These are phyloP conservation scores for Malbranchea zuffiana DNA, from an alignment of 2,329 filamentous ascomycete species.

Conservation along the genomic window DNA sequence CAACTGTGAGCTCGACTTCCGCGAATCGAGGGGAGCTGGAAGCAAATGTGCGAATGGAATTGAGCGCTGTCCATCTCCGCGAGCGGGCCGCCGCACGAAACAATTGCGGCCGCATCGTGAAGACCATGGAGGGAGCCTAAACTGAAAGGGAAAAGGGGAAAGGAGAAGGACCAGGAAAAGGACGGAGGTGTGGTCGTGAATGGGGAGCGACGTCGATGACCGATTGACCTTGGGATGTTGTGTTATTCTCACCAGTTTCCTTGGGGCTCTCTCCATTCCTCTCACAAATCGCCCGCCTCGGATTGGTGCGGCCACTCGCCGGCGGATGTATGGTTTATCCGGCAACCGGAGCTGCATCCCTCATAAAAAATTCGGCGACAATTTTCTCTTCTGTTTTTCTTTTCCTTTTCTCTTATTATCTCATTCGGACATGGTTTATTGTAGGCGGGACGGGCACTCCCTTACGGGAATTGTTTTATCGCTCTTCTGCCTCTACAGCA, in stretches of 20 bases:
- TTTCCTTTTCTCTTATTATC: constrained; percentile 31
- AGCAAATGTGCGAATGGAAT: constrained; percentile 67
- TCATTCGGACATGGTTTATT: constrained; percentile 56
- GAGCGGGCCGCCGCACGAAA: constrained; percentile 51
- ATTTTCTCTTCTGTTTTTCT: constrained; percentile 15
- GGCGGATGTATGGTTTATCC: constrained; percentile 24
- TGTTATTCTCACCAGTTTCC: constrained; percentile 12
- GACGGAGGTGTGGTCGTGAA: constrained; percentile 12
- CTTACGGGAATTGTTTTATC: constrained; percentile 20
- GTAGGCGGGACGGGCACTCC: constrained; percentile 44
- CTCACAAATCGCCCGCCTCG: constrained; percentile 27
- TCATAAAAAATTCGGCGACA: constrained; percentile 13
- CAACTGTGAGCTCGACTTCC: constrained; percentile 94
- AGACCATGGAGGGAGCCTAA: constrained; percentile 14
- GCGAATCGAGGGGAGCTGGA: constrained; percentile 67
- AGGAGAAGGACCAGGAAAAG: constrained; percentile 9
- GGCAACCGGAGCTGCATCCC: constrained; percentile 10
- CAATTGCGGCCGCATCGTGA: constrained; percentile 52
- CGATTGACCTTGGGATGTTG: constrained; percentile 8
- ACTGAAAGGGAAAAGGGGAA: constrained; percentile 14
- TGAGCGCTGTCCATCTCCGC: constrained; percentile 41
- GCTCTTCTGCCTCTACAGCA: constrained; percentile 52
- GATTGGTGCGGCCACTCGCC: constrained; percentile 27
- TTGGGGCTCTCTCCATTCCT: constrained; percentile 8
- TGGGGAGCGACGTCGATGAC: constrained; percentile 7